Conservation (phyloP, 176 grass and related monocot genomes). For the Carex scoparia region DNA sequence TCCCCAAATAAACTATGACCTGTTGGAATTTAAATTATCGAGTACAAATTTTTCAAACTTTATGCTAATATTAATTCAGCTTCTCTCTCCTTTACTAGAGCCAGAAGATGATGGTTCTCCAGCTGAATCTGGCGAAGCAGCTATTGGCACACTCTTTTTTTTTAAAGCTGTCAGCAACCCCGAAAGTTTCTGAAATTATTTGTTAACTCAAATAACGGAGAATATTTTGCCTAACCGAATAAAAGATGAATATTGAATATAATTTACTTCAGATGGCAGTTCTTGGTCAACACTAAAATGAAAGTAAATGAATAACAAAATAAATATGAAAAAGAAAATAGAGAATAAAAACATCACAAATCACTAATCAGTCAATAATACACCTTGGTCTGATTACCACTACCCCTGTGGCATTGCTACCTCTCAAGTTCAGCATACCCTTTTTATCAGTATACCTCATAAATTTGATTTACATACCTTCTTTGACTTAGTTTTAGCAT, state of each 20-base stretch:
- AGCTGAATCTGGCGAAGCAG: slow-evolving; percentile 52
- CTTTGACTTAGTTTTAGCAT: neutral
- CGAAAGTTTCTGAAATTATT: slow-evolving; percentile 63
- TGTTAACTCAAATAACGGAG: neutral
- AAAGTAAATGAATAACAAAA: neutral
- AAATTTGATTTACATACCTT: neutral
- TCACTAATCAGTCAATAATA: neutral
- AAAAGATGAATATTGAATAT: neutral
- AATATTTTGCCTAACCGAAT: neutral
- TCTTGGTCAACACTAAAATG: neutral
- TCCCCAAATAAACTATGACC: neutral
- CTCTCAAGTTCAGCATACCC: neutral
- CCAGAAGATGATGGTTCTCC: slow-evolving; percentile 79
- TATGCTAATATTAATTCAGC: neutral
- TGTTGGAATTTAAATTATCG: neutral
- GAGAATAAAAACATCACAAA: neutral
- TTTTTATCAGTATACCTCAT: neutral
- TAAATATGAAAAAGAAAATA: neutral
- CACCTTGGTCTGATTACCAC: neutral
- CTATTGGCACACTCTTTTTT: slow-evolving; percentile 47
- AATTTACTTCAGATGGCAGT: neutral
- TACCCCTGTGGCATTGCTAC: too few relatives aligned
- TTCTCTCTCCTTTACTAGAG: slow-evolving; percentile 51
- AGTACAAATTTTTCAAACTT: neutral
- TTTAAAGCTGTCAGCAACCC: slow-evolving; percentile 74